These are phyloP conservation scores for Fraxinus cuspidata DNA, from an alignment of 257 asterid genomes.

Conservation along the genomic window DNA sequence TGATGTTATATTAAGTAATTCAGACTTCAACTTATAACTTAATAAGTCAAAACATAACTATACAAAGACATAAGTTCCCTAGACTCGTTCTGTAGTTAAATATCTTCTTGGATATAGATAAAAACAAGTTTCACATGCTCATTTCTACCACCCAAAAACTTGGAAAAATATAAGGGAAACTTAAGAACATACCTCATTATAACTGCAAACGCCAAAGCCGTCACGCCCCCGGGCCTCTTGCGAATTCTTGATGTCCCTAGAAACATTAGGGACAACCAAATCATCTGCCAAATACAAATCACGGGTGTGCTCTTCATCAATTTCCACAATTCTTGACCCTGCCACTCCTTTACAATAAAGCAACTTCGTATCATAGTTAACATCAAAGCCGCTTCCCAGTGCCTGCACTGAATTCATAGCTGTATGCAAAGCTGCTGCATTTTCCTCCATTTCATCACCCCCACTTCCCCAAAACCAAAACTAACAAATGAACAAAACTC, in stretches of 20 bases:
- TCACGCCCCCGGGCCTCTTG: conserved; percentile 59
- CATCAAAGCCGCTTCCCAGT: conserved; percentile 88
- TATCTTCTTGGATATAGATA: too few relatives aligned
- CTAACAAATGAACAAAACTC: background rate
- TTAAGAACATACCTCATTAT: conserved; percentile 53
- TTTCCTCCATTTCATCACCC: conserved; percentile 79
- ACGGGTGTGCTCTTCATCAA: conserved; percentile 65
- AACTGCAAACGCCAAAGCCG: conserved; percentile 71
- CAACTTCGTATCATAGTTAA: conserved; percentile 82
- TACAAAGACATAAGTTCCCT: background rate
- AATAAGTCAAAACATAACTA: background rate
- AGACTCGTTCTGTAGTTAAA: background rate
- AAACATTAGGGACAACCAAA: conserved; percentile 61
- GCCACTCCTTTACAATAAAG: conserved; percentile 79
- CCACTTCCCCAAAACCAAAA: conserved; percentile 15
- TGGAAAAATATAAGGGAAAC: background rate
- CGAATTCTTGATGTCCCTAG: conserved; percentile 61
- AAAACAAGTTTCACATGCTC: too few relatives aligned
- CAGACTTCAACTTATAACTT: background rate
- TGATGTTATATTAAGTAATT: too few relatives aligned
- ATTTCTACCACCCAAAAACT: too few relatives aligned
- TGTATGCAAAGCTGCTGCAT: conserved; percentile 86
- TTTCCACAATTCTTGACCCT: conserved; percentile 71
- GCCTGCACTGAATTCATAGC: conserved; percentile 74
- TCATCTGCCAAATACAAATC: conserved; percentile 67